Evolutionary conservation across 495 filamentous ascomycete species (phyloP), one percentile per base, ranked within the genome.

Genomic region (Hypoxylon subgilvum): DNA sequence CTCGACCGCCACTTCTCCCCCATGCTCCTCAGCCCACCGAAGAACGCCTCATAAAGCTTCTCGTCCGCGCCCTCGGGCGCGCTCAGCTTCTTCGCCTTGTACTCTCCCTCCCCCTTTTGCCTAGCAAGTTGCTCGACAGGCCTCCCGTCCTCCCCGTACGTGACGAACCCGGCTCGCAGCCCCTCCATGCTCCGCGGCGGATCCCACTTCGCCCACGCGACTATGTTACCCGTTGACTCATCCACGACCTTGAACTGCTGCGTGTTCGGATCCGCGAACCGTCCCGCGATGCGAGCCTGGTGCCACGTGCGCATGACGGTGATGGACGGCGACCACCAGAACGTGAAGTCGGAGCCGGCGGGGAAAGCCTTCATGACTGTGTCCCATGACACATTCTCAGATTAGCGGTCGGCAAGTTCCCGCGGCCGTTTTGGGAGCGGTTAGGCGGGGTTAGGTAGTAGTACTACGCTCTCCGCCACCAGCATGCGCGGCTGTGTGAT

Each of bases 151-250:
- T 42, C 57, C 6, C 59, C 63, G 14, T 67, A 69, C 4, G 39
- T 1, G 10, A 49, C 35, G 19, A 69, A 59, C 14, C 64, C 67
- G 7, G 25, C 32, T 6, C 27, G 13, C 25, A 69, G 2, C 28
- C 60, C 63, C 23, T 30, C 17, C 45, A 67, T 54, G 14, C 16
- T 27, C 0, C 0, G 35, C 27, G 63, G 67, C 1, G 34, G 39
- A 14, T 69, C 60, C 67, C 67, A 67, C 43, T 65, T 65, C 1
- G 67, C 60, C 44, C 56, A 69, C 23, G 59, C 63, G 44, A 67
- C 67, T 14, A 1, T 7, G 30, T 59, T 47, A 5, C 48, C 55
- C 5, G 52, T 52, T 8, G 58, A 23, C 16, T 45, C 42, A 10
- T 63, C 56, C n/a, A 57, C 63, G 34, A 69, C 52, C 25, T 69